These are phyloP conservation scores for Cystofilobasidium ferigula DNA, from an alignment of 768 basidiomycete species.

Conservation along the genomic window DNA sequence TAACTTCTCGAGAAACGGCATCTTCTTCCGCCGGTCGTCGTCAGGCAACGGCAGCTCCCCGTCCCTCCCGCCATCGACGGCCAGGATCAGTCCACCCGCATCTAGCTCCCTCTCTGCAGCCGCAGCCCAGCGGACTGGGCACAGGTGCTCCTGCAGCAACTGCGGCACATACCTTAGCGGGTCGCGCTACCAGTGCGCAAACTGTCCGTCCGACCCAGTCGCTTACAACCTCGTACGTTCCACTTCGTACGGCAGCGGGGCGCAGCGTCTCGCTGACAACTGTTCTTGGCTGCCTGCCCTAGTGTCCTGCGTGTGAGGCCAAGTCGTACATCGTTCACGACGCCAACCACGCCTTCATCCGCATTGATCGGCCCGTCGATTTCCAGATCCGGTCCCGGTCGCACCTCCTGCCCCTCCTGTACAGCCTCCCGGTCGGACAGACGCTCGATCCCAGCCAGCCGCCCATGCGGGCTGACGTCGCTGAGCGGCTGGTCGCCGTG, in stretches of 20 bases:
- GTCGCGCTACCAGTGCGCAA: conserved; percentile 75
- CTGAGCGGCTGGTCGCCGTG: not conserved
- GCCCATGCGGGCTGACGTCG: conserved; percentile 24
- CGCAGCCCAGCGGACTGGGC: conserved; percentile 44
- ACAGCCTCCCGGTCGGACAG: conserved; percentile 8
- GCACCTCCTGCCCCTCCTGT: conserved; percentile 54
- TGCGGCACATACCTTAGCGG: conserved; percentile 40
- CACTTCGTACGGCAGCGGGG: not conserved
- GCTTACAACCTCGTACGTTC: conserved; percentile 61
- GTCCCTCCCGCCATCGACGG: not conserved
- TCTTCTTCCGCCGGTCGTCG: conserved; percentile 10
- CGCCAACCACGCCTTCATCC: conserved; percentile 77
- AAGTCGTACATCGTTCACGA: conserved; percentile 70
- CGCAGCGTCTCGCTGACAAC: not conserved
- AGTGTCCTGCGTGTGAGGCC: conserved; percentile 74
- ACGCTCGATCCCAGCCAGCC: conserved; percentile 27
- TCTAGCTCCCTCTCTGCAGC: not conserved
- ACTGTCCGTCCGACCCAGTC: conserved; percentile 64
- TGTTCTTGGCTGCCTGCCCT: not conserved
- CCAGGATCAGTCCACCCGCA: no score
- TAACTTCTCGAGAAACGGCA: conserved; percentile 12
- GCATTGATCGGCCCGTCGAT: conserved; percentile 67
- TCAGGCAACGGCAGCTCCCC: not conserved
- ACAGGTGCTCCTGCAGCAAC: conserved; percentile 40
- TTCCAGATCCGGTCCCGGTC: conserved; percentile 46